phyloP scores from a whole-genome alignment of 352 stramenopile genomes.

The Elongisporangium undulatum region DNA sequence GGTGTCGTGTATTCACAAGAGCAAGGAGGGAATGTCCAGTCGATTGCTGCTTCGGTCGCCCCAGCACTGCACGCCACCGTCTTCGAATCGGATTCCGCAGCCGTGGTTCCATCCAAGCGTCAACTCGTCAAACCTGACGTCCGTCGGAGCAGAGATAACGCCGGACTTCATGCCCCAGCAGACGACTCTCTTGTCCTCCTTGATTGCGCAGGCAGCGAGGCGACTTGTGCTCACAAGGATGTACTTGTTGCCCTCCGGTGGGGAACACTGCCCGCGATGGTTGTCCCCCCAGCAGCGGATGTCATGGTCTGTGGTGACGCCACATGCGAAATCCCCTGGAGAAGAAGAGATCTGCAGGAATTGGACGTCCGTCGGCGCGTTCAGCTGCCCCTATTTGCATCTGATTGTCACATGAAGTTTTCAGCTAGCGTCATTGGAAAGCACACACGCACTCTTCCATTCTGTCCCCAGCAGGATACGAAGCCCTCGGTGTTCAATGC shows the following conservation, averaged over 20 bases:
- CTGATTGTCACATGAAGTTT: neutral
- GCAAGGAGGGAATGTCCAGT: slow-evolving; percentile 34
- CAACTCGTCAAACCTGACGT: slow-evolving; percentile 62
- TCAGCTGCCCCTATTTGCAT: slow-evolving; percentile 36
- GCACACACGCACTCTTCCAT: slow-evolving; percentile 29
- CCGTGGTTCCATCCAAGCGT: slow-evolving; percentile 72
- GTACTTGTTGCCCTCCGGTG: slow-evolving; percentile 43
- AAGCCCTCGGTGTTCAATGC: slow-evolving; percentile 42
- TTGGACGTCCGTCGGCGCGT: slow-evolving; percentile 23
- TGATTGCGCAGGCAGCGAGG: slow-evolving; percentile 56
- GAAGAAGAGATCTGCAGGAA: slow-evolving; percentile 69
- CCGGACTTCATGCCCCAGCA: slow-evolving; percentile 75
- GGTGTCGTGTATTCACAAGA: slow-evolving; percentile 2
- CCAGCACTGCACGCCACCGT: slow-evolving; percentile 62
- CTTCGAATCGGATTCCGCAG: slow-evolving; percentile 63
- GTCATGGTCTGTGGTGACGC: slow-evolving; percentile 45
- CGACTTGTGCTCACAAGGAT: slow-evolving; percentile 64
- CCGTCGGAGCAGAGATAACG: slow-evolving; percentile 41
- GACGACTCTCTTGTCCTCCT: slow-evolving; percentile 46
- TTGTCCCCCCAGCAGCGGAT: slow-evolving; percentile 78
- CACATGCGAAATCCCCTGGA: slow-evolving; percentile 58
- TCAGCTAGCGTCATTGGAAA: neutral
- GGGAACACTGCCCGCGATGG: slow-evolving; percentile 45
- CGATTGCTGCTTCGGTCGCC: slow-evolving; percentile 39
- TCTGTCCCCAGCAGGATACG: slow-evolving; percentile 67